A percentile compares a stretch with the other conserved stretches of the same genome.
These are phyloP conservation scores for Diaporthe capsici DNA, from an alignment of 2,329 filamentous ascomycete species.

Conservation along the genomic window DNA sequence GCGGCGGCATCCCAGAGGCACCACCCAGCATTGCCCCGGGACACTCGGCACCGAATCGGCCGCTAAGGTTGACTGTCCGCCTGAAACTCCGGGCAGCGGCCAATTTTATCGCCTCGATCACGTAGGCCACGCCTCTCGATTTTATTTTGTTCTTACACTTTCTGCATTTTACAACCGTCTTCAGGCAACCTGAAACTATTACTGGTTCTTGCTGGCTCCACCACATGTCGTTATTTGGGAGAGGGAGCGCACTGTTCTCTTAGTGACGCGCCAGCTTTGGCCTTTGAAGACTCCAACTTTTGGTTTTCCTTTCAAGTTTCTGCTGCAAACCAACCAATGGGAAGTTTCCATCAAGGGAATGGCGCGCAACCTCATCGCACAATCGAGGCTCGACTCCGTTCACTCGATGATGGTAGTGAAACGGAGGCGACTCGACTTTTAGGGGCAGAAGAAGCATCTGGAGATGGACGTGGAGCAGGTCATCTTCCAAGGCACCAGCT, in stretches of 20 bases:
- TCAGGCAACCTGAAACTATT: no score
- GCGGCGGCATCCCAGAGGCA: background rate
- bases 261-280: background rate
- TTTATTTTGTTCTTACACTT: background rate
- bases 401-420: background rate
- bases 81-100: conserved; percentile 2
- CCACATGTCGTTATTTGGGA: no score
- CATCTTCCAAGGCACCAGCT: background rate
- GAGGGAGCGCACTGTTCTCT: background rate
- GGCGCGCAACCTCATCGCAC: background rate
- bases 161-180: background rate
- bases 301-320: background rate
- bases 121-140: background rate
- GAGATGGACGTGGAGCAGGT: background rate
- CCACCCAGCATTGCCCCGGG: conserved; percentile 10
- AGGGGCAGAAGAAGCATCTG: conserved; percentile 3
- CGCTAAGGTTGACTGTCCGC: conserved; percentile 13
- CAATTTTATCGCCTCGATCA: background rate
- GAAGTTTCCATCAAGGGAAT: background rate
- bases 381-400: background rate
- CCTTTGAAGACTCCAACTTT: background rate
- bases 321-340: background rate
- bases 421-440: background rate
- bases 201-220: background rate
- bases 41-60: conserved; percentile 15